Evolutionary conservation across 352 stramenopile species (phyloP).

Genomic region (Bremia lactucae): DNA sequence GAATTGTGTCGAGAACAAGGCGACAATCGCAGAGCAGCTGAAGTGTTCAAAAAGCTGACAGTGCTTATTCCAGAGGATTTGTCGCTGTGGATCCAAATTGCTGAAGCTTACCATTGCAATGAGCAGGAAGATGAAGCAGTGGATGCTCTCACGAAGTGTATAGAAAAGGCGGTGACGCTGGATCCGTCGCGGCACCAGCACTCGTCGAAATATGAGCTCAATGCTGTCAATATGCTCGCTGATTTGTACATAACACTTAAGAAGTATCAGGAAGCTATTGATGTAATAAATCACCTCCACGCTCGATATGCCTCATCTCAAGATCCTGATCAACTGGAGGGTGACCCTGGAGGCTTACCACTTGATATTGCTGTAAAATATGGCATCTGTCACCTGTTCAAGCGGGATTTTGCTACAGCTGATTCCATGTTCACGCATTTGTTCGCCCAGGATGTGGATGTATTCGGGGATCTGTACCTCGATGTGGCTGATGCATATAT

Average conservation of each 20-base stretch:
- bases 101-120: conserved; percentile 80
- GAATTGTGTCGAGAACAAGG: conserved; percentile 70
- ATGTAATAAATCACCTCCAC: conserved; percentile 69
- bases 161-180: conserved; percentile 56
- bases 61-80: conserved; percentile 58
- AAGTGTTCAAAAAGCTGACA: conserved; percentile 76
- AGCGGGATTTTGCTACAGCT: conserved; percentile 57
- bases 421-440: conserved; percentile 79
- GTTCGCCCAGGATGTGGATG: conserved; percentile 73
- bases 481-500: conserved; percentile 80
- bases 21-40: conserved; percentile 65
- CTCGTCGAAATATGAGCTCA: conserved; percentile 70
- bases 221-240: conserved; percentile 83
- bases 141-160: conserved; percentile 75
- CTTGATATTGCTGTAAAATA: conserved; percentile 84
- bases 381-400: conserved; percentile 76
- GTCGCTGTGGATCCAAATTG: conserved; percentile 80
- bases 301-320: conserved; percentile 49
- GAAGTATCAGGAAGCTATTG: conserved; percentile 72
- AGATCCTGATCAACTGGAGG: conserved; percentile 48
- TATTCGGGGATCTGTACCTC: conserved; percentile 77
- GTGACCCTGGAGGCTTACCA: conserved; percentile 51
- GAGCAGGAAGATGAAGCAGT: conserved; percentile 80
- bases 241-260: conserved; percentile 82
- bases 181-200: conserved; percentile 49